Evolutionary conservation across 2,329 filamentous ascomycete species (phyloP).

Genomic region (Truncatella angustata): DNA sequence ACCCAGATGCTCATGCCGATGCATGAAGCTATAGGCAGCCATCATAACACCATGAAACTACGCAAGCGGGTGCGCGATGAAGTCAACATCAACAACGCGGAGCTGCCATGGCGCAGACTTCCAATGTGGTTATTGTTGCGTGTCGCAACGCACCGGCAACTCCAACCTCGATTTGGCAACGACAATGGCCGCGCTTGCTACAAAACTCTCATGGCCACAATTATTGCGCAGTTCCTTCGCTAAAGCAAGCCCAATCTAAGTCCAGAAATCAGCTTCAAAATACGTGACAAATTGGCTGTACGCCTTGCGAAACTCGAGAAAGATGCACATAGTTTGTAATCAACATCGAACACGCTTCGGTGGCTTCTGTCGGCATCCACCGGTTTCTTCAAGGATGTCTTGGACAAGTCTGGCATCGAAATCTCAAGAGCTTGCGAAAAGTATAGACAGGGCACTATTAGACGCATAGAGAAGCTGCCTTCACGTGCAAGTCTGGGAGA

Average conservation of each 20-base stretch:
- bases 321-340: conserved; percentile 3
- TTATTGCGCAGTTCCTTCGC: conserved; percentile 45
- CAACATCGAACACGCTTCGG: conserved; percentile 10
- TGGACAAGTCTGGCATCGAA: conserved; percentile 26
- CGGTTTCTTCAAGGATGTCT: conserved; percentile 24
- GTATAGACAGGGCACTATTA: conserved; percentile 35
- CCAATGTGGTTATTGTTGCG: conserved; percentile 63
- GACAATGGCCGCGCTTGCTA: conserved; percentile 47
- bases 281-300: conserved; percentile 49
- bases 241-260: conserved; percentile 28
- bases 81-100: conserved; percentile 46
- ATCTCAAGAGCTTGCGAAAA: conserved; percentile 36
- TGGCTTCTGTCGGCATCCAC: conserved; percentile 30
- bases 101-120: conserved; percentile 60
- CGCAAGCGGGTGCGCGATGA: conserved; percentile 63
- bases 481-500: conserved; percentile 29
- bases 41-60: conserved; percentile 34
- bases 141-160: conserved; percentile 52
- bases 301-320: conserved; percentile 58
- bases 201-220: conserved; percentile 54
- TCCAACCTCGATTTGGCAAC: conserved; percentile 39
- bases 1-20: conserved; percentile 59
- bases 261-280: conserved; percentile 38
- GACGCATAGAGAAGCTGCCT: conserved; percentile 41
- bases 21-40: conserved; percentile 51